phyloP scores from a whole-genome alignment of 2,329 filamentous ascomycete species.

The Diaporthe destruens region DNA sequence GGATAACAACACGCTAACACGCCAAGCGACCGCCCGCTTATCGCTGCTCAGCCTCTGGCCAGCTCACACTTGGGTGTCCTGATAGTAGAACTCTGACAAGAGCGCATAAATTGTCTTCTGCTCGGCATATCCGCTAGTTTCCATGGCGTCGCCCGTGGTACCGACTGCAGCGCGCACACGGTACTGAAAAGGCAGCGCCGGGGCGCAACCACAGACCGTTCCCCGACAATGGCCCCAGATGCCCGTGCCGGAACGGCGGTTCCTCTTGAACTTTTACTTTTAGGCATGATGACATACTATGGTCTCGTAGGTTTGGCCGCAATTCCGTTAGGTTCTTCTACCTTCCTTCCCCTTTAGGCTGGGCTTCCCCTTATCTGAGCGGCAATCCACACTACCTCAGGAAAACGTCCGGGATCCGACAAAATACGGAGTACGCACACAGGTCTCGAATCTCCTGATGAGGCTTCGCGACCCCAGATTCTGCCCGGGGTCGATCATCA shows the following conservation, averaged over 20 bases:
- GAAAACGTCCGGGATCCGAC: slow-evolving; percentile 23
- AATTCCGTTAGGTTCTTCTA: not conserved
- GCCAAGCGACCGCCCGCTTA: slow-evolving; percentile 15
- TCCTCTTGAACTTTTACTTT: not conserved
- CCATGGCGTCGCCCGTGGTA: slow-evolving; percentile 9
- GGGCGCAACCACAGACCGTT: slow-evolving; percentile 10
- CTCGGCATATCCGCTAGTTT: slow-evolving; percentile 30
- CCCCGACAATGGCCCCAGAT: not conserved
- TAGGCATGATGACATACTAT: slow-evolving; percentile 20
- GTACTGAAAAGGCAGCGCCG: not conserved
- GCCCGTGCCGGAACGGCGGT: not conserved
- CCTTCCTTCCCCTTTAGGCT: slow-evolving; percentile 22
- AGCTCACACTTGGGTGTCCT: slow-evolving; percentile 12
- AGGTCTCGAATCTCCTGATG: slow-evolving; percentile 28
- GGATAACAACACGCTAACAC: slow-evolving; percentile 11
- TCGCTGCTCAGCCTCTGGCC: slow-evolving; percentile 26
- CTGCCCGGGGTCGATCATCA: slow-evolving; percentile 40
- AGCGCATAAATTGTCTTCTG: slow-evolving; percentile 19
- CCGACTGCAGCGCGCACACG: not conserved
- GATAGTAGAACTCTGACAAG: not conserved
- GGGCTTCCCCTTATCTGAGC: slow-evolving; percentile 19
- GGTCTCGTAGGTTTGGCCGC: not conserved
- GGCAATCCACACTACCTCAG: slow-evolving; percentile 5
- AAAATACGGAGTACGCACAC: not conserved
- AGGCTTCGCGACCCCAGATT: slow-evolving; percentile 42